phyloP scores from a whole-genome alignment of 345 rosid species.

The Eucalyptus regnans region DNA sequence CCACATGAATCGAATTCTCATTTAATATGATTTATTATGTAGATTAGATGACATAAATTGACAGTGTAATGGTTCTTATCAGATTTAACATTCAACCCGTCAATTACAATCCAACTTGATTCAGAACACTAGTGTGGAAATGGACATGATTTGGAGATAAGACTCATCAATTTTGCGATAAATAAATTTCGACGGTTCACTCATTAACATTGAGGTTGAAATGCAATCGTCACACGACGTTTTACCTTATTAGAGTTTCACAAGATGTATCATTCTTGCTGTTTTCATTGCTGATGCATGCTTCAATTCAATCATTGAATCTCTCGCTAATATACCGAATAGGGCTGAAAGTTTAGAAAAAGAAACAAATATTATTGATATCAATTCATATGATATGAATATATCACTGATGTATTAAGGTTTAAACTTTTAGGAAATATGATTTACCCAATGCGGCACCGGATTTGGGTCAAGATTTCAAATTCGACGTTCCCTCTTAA shows the following conservation, averaged over 20 bases:
- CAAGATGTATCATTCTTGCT: background rate
- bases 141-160: background rate
- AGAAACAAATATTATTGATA: background rate
- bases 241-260: background rate
- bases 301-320: background rate
- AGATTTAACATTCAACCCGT: background rate
- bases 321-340: background rate
- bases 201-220: background rate
- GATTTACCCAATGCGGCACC: background rate
- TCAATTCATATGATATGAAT: background rate
- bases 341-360: background rate
- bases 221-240: rapidly evolving
- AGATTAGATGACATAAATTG: background rate
- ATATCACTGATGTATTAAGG: too few relatives aligned
- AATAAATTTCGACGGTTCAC: background rate
- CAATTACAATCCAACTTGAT: background rate
- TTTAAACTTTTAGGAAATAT: background rate
- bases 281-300: background rate
- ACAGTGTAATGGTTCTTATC: background rate
- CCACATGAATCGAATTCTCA: background rate
- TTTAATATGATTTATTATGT: background rate
- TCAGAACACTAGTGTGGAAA: background rate
- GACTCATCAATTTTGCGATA: background rate
- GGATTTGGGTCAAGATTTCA: background rate
- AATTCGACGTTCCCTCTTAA: background rate